Conservation (phyloP, 1,284 basidiomycete species). For the Microbotryum violaceum region DNA sequence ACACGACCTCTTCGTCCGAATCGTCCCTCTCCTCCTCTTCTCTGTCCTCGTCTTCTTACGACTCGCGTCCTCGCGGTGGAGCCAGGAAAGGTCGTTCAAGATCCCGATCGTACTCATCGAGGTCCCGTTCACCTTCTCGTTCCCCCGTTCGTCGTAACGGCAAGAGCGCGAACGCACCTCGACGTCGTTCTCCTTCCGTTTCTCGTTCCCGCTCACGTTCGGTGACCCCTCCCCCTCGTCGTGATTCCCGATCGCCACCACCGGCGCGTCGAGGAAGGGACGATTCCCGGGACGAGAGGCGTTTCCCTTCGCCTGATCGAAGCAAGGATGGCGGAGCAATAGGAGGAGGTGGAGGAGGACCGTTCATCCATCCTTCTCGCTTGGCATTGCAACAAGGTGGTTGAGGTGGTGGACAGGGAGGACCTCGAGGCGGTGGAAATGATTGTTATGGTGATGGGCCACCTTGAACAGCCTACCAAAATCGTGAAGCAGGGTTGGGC, state of each 20-base stretch:
- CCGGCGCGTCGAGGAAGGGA: slow-evolving; percentile 5
- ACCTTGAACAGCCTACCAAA: too few relatives aligned
- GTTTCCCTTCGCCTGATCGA: too few relatives aligned
- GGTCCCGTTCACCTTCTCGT: slow-evolving; percentile 14
- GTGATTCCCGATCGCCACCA: not conserved
- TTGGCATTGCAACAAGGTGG: too few relatives aligned
- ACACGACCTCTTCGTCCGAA: slow-evolving; percentile 55
- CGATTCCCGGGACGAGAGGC: too few relatives aligned
- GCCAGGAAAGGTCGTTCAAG: slow-evolving; percentile 1
- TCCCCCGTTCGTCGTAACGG: not conserved
- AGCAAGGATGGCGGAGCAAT: too few relatives aligned
- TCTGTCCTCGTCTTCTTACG: slow-evolving; percentile 41
- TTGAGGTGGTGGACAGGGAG: too few relatives aligned
- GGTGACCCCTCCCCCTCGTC: slow-evolving; percentile 36
- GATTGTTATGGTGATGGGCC: too few relatives aligned
- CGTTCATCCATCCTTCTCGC: too few relatives aligned
- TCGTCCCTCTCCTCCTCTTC: slow-evolving; percentile 45
- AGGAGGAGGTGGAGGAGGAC: too few relatives aligned
- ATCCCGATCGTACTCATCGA: slow-evolving; percentile 33
- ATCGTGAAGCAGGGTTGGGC: too few relatives aligned
- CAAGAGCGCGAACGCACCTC: not conserved
- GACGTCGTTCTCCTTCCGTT: not conserved
- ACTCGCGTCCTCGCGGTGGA: slow-evolving; percentile 6
- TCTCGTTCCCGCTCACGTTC: slow-evolving; percentile 16
- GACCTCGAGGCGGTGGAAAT: too few relatives aligned